Evolutionary conservation across 257 asterid genomes (phyloP).

Genomic region (Rauvolfia tetraphylla): DNA sequence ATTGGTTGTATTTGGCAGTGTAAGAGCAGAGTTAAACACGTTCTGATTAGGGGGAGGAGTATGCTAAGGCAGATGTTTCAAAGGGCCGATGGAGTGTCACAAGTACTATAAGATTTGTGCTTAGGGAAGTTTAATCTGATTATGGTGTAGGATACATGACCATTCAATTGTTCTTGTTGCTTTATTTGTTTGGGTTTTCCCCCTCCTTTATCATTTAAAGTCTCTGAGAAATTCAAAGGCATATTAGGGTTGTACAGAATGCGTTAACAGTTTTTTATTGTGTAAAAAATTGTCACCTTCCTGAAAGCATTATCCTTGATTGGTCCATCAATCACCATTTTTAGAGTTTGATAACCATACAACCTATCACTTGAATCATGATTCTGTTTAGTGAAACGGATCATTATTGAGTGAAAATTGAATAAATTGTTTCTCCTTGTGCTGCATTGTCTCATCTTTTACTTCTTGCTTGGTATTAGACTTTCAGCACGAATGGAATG

Average conservation of each 20-base stretch:
- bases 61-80: background rate
- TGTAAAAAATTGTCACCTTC: background rate
- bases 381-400: background rate
- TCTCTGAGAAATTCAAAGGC: background rate
- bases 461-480: background rate
- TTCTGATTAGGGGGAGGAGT: background rate
- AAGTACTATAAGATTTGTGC: background rate
- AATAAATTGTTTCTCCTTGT: background rate
- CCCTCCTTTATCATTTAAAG: background rate
- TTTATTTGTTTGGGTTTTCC: background rate
- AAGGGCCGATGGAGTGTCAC: background rate
- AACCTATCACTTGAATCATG: background rate
- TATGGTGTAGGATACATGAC: background rate
- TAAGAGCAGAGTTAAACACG: background rate
- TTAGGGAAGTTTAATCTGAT: background rate
- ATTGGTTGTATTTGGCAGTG: background rate
- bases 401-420: background rate
- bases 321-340: background rate
- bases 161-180: background rate
- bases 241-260: background rate
- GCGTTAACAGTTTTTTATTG: background rate
- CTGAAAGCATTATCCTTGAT: background rate
- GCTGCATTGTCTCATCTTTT: no score
- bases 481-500: background rate
- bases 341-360: background rate